Evolutionary conservation across 768 basidiomycete species (phyloP), one percentile per base, ranked within the genome.

Genomic region (Sarcomyxa edulis): DNA sequence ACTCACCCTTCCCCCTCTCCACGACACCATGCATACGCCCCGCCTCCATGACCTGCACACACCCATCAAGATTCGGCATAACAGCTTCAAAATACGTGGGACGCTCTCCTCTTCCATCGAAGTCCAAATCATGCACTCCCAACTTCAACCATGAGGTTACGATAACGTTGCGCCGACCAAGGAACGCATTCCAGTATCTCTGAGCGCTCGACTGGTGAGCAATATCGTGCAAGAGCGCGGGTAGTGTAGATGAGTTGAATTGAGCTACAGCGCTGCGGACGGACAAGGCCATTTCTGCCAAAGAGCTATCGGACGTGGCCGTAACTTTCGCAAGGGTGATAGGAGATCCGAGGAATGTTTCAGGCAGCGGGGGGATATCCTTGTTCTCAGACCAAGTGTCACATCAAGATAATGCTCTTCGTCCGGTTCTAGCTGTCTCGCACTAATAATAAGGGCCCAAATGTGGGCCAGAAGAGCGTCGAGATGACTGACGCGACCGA

Each of bases 381-480:
- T 54, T 53, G 30, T 43, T 43, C 58, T 26, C 60, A 47, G 41
- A 59, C 45, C 33, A 56, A 53, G 1, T 42, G n/a, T n/a, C n/a
- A n/a, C n/a, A n/a, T n/a, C n/a, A n/a, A n/a, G n/a, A n/a, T 27
- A 8, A 48, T 41, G 11, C 50, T 46, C 32, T 48, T 49, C 42
- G 39, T 46, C 48, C 28, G 21, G n/a, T 19, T 49, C 42, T 2
- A 53, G 31, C 8, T 40, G 43, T 20, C 56, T 55, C 14, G 60
- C 61, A 32, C 56, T 53, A 31, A 59, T 55, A 24, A 64, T 48
- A n/a, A 51, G 47, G 7, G 41, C 39, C 64, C 65, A 67, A 5
- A 67, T 27, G 43, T 62, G 60, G 3, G 63, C 62, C 18, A 60
- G 55, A 14, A 66, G 54, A 7, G 58, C 56, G 46, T 64, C 63